These are phyloP conservation scores for Cystobasidium ongulense DNA, from an alignment of 768 basidiomycete species.

Conservation along the genomic window DNA sequence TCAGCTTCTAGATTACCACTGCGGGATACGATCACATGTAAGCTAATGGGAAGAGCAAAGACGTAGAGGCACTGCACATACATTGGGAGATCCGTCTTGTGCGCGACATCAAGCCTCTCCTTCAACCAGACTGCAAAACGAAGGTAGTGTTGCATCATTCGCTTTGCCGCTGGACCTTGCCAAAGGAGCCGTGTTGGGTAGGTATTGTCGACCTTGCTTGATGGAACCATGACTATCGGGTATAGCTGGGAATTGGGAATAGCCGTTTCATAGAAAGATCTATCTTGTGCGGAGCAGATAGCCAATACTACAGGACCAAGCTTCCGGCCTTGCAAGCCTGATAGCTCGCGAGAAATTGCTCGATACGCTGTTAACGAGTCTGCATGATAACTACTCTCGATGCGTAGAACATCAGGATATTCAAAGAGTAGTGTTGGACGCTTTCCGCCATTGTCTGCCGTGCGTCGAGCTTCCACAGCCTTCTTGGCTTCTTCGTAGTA, in stretches of 20 bases:
- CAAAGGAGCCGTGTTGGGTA: constrained; percentile 73
- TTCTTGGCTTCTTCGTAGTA: constrained; percentile 55
- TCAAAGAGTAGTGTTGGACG: constrained; percentile 49
- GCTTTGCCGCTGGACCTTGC: constrained; percentile 71
- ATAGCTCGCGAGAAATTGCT: constrained; percentile 77
- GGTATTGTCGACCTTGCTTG: constrained; percentile 55
- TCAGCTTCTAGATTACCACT: constrained; percentile 76
- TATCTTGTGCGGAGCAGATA: constrained; percentile 76
- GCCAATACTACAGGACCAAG: constrained; percentile 56
- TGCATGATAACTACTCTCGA: constrained; percentile 62
- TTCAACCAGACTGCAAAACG: constrained; percentile 70
- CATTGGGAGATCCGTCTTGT: constrained; percentile 79
- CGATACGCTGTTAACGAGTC: constrained; percentile 72
- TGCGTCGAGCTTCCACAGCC: constrained; percentile 49
- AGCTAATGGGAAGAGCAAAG: not conserved
- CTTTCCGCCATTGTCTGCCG: constrained; percentile 47
- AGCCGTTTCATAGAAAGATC: constrained; percentile 67
- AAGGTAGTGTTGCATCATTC: constrained; percentile 77
- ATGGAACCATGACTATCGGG: constrained; percentile 75
- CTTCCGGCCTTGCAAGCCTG: constrained; percentile 62
- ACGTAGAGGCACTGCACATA: not conserved
- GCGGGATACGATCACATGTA: constrained; percentile 48
- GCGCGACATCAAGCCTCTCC: constrained; percentile 65
- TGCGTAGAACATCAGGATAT: constrained; percentile 54
- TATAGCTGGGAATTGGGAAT: constrained; percentile 60